Evolutionary conservation across 1,284 basidiomycete genomes (phyloP), one percentile per base, ranked within the genome.

Genomic region (Wolfiporia cocos): DNA sequence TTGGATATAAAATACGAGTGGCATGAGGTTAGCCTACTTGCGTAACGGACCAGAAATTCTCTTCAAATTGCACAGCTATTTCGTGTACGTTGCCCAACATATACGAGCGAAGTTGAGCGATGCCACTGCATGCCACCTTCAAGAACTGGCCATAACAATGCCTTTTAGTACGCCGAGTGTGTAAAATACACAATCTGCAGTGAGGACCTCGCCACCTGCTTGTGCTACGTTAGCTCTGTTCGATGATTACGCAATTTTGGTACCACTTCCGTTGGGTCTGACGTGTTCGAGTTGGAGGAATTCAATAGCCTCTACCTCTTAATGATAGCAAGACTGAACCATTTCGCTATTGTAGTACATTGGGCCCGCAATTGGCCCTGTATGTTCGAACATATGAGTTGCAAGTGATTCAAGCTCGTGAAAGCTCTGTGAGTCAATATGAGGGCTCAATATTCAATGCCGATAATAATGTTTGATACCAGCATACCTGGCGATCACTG

Each of bases 341-440:
- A 34, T 49, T 78, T 80, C 86, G 51, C 82, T 84, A 57, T 86
- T 86, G 59, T 88, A 86, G 55, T 88, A 89, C 84, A 87, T 87
- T 4, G 89, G 89, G 62, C 92, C 89, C 5, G 73, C 79, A 56
- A 92, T 81, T 14, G 75, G 77, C 11, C 88, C 90, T 1, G 84
- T 86, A 44, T 89, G 81, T 59, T 93, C 87, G 53, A 87, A 89
- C 5, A 88, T 71, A 50, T 89, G 85, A 0, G 86, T 87, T 0
- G 90, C 76, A 4, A 89, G 81, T 69, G 82, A 92, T 10, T 89
- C 90, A 55, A 82, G 79, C 40, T 82, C 65, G 49, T 86, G 75
- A 75, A 92, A 92, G 36, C 84, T 86, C 81, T 88, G 43, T 2
- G 39, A 15, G 11, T n/a, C n/a, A n/a, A n/a, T n/a, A n/a, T n/a